A percentile compares a stretch with the other conserved stretches of the same genome.
Conservation (phyloP, 768 basidiomycete genomes). For the Suillus tomentosus region DNA sequence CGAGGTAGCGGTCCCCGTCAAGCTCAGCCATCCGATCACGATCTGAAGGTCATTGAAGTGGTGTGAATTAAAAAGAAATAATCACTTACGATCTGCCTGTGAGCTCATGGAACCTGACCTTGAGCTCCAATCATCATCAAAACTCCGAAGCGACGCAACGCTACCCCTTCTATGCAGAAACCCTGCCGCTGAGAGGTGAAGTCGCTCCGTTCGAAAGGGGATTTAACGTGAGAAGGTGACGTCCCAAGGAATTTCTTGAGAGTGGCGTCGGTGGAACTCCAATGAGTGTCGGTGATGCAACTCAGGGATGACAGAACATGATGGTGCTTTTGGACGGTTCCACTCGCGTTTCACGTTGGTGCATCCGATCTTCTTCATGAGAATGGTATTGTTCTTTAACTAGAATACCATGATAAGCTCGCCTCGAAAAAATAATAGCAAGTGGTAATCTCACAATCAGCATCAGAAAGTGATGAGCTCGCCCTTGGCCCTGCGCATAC, state of each 20-base stretch:
- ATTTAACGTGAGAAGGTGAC: conserved; percentile 27
- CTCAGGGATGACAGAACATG: conserved; percentile 28
- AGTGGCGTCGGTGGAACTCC: conserved; percentile 27
- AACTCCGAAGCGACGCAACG: conserved; percentile 42
- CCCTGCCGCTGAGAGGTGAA: conserved; percentile 15
- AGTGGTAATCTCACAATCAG: conserved; percentile 29
- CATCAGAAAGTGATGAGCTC: conserved; percentile 28
- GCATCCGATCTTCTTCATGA: conserved; percentile 32
- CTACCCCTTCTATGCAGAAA: conserved; percentile 37
- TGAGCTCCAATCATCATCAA: conserved; percentile 44
- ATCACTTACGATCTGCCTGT: too few species aligned
- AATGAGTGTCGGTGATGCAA: conserved; percentile 29
- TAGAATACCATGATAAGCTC: neutral
- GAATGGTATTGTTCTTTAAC: conserved; percentile 33
- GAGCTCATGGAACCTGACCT: conserved; percentile 49
- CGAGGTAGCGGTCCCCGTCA: too few species aligned
- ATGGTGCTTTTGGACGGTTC: conserved; percentile 40
- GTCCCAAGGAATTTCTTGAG: conserved; percentile 11
- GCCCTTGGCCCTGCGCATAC: conserved; percentile 30
- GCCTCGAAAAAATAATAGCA: neutral
- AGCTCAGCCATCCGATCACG: too few species aligned
- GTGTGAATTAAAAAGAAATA: too few species aligned
- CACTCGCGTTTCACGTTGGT: conserved; percentile 51
- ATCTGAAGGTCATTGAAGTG: too few species aligned
- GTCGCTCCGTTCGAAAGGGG: conserved; percentile 21